Evolutionary conservation across 352 stramenopile species (phyloP), one percentile per base, ranked within the genome.

Genomic region (Thraustotheca clavata): DNA sequence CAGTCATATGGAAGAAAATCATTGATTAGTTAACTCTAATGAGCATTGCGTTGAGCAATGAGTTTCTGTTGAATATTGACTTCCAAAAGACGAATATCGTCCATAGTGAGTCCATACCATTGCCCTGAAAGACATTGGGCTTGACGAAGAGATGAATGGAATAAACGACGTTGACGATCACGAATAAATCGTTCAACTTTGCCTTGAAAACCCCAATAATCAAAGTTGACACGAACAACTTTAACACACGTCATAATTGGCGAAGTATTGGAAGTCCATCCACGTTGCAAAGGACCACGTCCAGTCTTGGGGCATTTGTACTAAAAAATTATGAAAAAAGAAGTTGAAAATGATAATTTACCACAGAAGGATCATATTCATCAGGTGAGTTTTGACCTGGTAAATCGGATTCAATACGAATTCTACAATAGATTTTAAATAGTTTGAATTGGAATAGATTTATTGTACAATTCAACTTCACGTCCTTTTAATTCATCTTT

Each of bases 231-330:
- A 66, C 82, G 81, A 61, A 91, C 84, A 46, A 80, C 77, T 73
- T 93, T 93, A 76, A 90, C 88, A 71, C 84, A 93, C 46, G 84
- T 93, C 84, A 91, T 91, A 62, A 93, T 48, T 8, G 82, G 84
- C 20, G 84, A 71, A 8, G 88, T 76, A 3, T 76, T 87, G 65
- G 84, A 79, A 48, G 75, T 67, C 85, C 83, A 94, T 49, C 73
- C 83, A 36, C 73, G 75, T 24, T 73, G 24, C 5, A 94, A 72
- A 33, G 83, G 83, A 14, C 85, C 85, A 49, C 85, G 81, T 11
- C 69, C 77, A 32, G 83, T 89, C 59, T 91, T 91, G 12, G 70
- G 60, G 20, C 79, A 92, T 55, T 43, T 26, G 24, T 61, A 73
- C 69, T 71, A 72, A 7, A 9, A 5, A 29, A 40, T 29, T 32